Evolutionary conservation across 1,284 basidiomycete species (phyloP).

Genomic region (Apiotrichum laibachii): DNA sequence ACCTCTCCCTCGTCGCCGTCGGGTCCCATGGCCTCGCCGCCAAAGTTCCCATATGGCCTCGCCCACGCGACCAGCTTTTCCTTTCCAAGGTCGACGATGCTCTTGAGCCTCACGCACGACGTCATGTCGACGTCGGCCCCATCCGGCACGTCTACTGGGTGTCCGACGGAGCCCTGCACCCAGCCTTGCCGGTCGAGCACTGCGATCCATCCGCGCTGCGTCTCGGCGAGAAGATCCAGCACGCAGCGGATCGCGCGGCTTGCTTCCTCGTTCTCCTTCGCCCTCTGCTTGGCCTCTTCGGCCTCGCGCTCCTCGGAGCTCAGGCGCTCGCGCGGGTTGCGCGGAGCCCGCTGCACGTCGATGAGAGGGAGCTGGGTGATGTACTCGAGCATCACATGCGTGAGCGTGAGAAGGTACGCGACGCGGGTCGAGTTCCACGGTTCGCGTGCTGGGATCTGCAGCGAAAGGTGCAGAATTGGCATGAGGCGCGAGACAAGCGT

Average conservation of each 20-base stretch:
- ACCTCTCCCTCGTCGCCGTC: constrained; percentile 16
- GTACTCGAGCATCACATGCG: constrained; percentile 21
- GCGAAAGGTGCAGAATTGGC: constrained; percentile 29
- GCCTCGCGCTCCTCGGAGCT: not conserved
- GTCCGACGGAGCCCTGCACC: constrained; percentile 10
- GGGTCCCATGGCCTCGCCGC: constrained; percentile 18
- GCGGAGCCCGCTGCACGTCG: not conserved
- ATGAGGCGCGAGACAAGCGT: constrained; percentile 24
- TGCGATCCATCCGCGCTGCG: constrained; percentile 33
- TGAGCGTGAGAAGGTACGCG: constrained; percentile 34
- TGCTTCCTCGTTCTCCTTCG: constrained; percentile 11
- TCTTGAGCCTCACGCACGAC: constrained; percentile 30
- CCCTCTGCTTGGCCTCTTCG: not conserved
- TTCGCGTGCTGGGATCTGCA: constrained; percentile 30
- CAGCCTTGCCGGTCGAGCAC: constrained; percentile 32
- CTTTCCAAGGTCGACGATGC: constrained; percentile 26
- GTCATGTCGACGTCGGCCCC: constrained; percentile 27
- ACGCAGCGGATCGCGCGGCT: constrained; percentile 19
- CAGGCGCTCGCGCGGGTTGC: not conserved
- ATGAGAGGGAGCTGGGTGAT: constrained; percentile 28
- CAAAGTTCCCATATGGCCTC: constrained; percentile 35
- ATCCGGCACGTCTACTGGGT: constrained; percentile 6
- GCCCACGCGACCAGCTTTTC: constrained; percentile 37
- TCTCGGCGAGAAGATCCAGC: constrained; percentile 23
- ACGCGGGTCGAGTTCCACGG: constrained; percentile 27